Evolutionary conservation across 257 asterid species (phyloP), one percentile per base, ranked within the genome.

Genomic region (Petrea volubilis): DNA sequence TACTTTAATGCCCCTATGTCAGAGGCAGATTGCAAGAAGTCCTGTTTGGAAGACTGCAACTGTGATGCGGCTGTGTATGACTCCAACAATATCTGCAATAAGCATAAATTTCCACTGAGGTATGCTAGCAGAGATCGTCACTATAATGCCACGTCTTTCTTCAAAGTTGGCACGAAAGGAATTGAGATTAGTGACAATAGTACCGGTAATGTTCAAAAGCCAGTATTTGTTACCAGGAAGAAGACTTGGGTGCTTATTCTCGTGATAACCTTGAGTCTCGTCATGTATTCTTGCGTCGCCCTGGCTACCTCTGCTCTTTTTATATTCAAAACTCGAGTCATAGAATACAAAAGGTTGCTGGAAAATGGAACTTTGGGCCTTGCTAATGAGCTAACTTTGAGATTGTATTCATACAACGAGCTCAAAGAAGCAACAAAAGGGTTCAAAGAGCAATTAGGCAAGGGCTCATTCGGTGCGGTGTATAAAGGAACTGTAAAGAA

Each of bases 231-330:
- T 24, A 15, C 43, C 18, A 36, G 17, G 29, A 60, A 60, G 50
- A 60, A 34, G n/a, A 60, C 47, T 7, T 34, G 67, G 67, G 15
- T n/a, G 50, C 67, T 60, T 11, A 60, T 34, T 40, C 67, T 60
- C 25, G 29, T 33, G 3, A 9, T 60, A 13, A 33, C 33, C 18
- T 60, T 36, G 8, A 6, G 49, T 17, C 67, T 60, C 10, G 31
- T 34, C 10, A 40, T n/a, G 8, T 60, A 60, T 36, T 60, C 49
- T 5, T 60, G 50, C 11, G 31, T 20, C n/a, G 50, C 67, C 28
- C 50, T 60, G 4, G 28, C 50, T 2, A 10, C n/a, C 6, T 34
- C 7, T 11, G 67, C 50, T 20, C 20, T 60, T 60, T 60, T 60
- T 24, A 1, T 60, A 33, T 60, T 60, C 47, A 36, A 36, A 60